These are phyloP conservation scores for Phytopythium vexans DNA, from an alignment of 352 stramenopile genomes.

Conservation along the genomic window DNA sequence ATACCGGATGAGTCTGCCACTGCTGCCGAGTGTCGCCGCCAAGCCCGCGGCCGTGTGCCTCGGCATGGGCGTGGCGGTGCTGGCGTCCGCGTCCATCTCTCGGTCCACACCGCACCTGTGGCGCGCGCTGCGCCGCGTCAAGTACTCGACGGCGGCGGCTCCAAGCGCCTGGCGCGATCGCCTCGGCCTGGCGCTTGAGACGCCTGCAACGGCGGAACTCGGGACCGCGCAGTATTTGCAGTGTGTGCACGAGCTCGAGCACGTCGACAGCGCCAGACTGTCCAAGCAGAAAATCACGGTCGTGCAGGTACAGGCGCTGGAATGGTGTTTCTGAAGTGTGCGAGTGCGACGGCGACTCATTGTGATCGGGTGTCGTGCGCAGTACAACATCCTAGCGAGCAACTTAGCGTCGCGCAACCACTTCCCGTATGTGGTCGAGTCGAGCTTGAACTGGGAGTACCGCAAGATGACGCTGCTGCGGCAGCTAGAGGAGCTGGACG, in stretches of 20 bases:
- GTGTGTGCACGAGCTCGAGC: constrained; percentile 47
- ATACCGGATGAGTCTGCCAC: constrained; percentile 18
- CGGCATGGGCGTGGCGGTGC: constrained; percentile 66
- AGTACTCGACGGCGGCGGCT: constrained; percentile 8
- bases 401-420: constrained; percentile 83
- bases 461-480: constrained; percentile 73
- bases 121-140: constrained; percentile 35
- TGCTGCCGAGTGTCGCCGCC: constrained; percentile 7
- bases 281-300: constrained; percentile 73
- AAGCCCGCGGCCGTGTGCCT: constrained; percentile 52
- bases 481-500: constrained; percentile 72
- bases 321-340: too few relatives aligned
- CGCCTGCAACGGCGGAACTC: background rate
- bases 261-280: constrained; percentile 17
- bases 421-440: constrained; percentile 84
- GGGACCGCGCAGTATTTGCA: constrained; percentile 25
- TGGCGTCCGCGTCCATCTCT: constrained; percentile 66
- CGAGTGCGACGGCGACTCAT: too few relatives aligned
- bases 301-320: constrained; percentile 41
- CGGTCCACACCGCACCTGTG: constrained; percentile 47
- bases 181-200: constrained; percentile 4
- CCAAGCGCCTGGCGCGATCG: constrained; percentile 17
- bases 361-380: background rate
- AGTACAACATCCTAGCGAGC: constrained; percentile 85
- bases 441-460: constrained; percentile 80